Conservation (phyloP, 305 asterid species). For the Fraxinus velutina region DNA sequence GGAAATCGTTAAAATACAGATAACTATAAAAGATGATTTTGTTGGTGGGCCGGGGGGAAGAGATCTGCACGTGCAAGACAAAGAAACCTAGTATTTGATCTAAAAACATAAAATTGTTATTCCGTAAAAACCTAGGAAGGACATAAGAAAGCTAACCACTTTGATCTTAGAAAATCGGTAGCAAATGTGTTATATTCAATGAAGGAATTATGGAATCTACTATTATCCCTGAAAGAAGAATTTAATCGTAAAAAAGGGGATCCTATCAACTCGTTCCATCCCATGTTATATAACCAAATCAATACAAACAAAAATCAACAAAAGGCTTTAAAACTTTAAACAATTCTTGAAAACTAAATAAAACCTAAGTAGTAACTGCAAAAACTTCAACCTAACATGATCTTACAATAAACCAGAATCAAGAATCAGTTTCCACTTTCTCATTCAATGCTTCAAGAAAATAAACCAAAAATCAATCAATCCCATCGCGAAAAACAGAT, state of each 20-base stretch:
- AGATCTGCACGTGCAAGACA: slow-evolving; percentile 26
- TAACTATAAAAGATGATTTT: not conserved
- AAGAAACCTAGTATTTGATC: slow-evolving; percentile 13
- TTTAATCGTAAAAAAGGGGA: not conserved
- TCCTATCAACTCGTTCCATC: not conserved
- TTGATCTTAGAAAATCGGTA: not conserved
- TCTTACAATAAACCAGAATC: slow-evolving; percentile 8
- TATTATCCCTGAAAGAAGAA: slow-evolving; percentile 8
- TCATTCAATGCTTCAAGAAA: slow-evolving; percentile 25
- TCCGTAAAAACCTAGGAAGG: slow-evolving; percentile 12
- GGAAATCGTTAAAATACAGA: not conserved
- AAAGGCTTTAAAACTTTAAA: slow-evolving; percentile 3
- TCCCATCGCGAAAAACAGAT: slow-evolving; percentile 11
- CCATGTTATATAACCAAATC: not conserved
- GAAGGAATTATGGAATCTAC: slow-evolving; percentile 22
- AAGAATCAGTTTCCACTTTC: slow-evolving; percentile 14
- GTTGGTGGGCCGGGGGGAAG: not conserved
- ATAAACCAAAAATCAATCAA: slow-evolving; percentile 4
- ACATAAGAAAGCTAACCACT: slow-evolving; percentile 21
- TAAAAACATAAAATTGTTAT: slow-evolving; percentile 4
- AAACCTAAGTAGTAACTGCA: slow-evolving; percentile 20
- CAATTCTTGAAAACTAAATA: not conserved
- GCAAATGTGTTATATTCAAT: slow-evolving; percentile 3
- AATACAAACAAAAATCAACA: slow-evolving; percentile 17
- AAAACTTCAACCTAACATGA: slow-evolving; percentile 24